These are phyloP conservation scores for Amanita rimosa DNA, from an alignment of 768 basidiomycete species.

Conservation along the genomic window DNA sequence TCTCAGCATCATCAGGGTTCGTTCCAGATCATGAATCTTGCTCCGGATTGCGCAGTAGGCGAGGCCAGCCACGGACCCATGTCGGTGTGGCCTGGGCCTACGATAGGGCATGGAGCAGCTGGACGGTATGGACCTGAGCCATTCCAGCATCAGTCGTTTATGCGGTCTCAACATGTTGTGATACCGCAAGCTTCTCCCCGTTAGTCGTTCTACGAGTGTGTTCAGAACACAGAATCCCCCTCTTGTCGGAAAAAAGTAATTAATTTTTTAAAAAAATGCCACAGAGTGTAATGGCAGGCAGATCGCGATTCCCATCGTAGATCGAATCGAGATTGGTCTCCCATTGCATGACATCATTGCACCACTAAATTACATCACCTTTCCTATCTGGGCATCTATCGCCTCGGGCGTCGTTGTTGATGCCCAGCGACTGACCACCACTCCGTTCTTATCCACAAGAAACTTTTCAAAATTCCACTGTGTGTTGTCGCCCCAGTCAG, in stretches of 20 bases:
- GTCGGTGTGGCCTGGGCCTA: constrained; percentile 9
- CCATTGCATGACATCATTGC: not conserved
- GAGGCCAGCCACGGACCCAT: constrained; percentile 7
- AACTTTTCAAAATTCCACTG: constrained; percentile 94
- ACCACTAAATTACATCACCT: constrained; percentile 10
- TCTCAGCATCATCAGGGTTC: constrained; percentile 38
- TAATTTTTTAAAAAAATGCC: not conserved
- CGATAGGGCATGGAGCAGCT: constrained; percentile 1
- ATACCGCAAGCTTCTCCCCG: constrained; percentile 14
- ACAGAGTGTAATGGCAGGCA: constrained; percentile 1
- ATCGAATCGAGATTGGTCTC: not conserved
- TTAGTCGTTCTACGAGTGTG: constrained; percentile 7
- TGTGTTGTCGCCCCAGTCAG: too few species aligned
- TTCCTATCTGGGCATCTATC: constrained; percentile 54
- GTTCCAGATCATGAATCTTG: constrained; percentile 38
- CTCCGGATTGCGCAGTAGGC: constrained; percentile 12
- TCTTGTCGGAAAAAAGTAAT: not conserved
- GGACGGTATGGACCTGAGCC: constrained; percentile 17
- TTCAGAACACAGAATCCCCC: too few species aligned
- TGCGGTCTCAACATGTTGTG: constrained; percentile 25
- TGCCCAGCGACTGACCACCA: constrained; percentile 66
- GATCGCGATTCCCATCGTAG: too few species aligned
- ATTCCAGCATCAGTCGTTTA: constrained; percentile 34
- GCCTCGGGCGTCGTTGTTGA: constrained; percentile 61
- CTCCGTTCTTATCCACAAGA: constrained; percentile 67